Conservation (phyloP, 306 rosid genomes). For the Acmispon strigosus region DNA sequence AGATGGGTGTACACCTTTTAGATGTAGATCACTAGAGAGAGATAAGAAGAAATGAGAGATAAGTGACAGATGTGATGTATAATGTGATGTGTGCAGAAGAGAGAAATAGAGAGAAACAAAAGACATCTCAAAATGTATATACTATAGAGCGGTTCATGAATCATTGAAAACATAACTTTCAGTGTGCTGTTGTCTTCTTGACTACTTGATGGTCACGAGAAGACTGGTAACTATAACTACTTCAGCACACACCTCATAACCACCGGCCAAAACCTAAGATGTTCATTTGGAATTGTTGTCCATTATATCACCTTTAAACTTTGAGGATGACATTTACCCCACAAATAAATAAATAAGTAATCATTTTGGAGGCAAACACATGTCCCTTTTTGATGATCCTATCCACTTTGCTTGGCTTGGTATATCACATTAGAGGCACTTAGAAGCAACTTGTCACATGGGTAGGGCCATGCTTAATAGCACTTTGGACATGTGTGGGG, state of each 20-base stretch:
- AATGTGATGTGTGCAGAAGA: no score
- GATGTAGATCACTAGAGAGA: no score
- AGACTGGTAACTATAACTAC: background rate
- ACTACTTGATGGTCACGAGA: background rate
- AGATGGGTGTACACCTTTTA: no score
- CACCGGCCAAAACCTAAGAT: background rate
- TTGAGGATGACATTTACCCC: no score
- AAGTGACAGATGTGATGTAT: no score
- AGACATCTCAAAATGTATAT: no score
- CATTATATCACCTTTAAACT: background rate
- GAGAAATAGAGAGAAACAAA: no score
- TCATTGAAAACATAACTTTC: no score
- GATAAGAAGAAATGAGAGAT: no score
- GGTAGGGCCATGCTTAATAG: slow-evolving; percentile 28
- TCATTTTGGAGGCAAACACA: no score
- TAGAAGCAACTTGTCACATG: slow-evolving; percentile 13
- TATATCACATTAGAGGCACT: background rate
- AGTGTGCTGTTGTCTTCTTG: background rate
- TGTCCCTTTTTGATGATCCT: background rate
- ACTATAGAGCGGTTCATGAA: no score
- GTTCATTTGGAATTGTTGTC: background rate
- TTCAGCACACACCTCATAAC: background rate
- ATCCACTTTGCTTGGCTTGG: slow-evolving; percentile 17
- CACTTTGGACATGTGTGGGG: slow-evolving; percentile 22
- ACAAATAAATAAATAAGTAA: no score